Conservation (phyloP, 75 land plant species). For the Larix kaempferi region DNA sequence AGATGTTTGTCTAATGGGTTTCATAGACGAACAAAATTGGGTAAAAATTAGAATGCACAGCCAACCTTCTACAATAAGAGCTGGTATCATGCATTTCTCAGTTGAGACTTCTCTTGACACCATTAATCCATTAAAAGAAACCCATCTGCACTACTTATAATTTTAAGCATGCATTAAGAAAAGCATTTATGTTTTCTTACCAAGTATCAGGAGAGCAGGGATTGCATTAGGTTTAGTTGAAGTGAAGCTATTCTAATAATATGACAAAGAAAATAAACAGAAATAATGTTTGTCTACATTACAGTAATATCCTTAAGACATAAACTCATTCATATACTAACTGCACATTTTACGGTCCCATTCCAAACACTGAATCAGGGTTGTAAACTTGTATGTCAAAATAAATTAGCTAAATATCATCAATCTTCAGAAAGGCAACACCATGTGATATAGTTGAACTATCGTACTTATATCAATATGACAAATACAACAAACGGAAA, state of each 20-base stretch:
- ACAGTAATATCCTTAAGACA: not conserved
- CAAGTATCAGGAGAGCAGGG: not conserved
- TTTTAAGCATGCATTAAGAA: not conserved
- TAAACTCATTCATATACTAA: not conserved
- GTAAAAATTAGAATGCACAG: too few relatives aligned
- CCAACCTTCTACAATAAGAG: too few relatives aligned
- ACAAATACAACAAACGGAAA: not conserved
- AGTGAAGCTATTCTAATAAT: not conserved
- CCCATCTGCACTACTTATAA: not conserved
- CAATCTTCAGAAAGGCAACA: not conserved
- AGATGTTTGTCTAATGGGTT: too few relatives aligned
- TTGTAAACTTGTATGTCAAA: not conserved
- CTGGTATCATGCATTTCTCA: too few relatives aligned
- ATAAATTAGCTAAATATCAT: not conserved
- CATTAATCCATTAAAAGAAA: not conserved
- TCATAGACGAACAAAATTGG: too few relatives aligned
- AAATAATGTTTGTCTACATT: not conserved
- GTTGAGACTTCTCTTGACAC: not conserved
- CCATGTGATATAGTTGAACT: not conserved
- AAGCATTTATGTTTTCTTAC: not conserved
- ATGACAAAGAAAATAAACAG: not conserved
- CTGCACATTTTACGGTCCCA: not conserved
- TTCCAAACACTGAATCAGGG: not conserved
- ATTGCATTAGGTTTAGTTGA: not conserved
- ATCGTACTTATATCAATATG: not conserved